phyloP scores from a whole-genome alignment of 352 stramenopile genomes.

The Albugo candida region DNA sequence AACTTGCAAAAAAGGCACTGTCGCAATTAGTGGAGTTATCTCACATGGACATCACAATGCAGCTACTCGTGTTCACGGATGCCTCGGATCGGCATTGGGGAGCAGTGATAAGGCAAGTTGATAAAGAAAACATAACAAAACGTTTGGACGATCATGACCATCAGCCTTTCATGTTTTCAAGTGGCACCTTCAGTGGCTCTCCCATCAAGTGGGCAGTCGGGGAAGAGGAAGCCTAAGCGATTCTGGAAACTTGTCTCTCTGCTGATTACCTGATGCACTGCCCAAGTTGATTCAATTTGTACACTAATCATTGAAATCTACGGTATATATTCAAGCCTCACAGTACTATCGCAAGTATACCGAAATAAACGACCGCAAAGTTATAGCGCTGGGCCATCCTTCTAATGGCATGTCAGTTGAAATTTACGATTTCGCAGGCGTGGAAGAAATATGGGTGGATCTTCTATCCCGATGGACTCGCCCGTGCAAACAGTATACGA shows the following conservation, averaged over 20 bases:
- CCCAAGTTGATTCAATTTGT: constrained; percentile 6
- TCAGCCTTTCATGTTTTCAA: constrained; percentile 10
- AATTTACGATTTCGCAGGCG: constrained; percentile 11
- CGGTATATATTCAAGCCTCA: constrained; percentile 13
- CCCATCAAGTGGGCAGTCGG: constrained; percentile 6
- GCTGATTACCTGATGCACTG: constrained; percentile 9
- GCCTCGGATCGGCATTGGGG: constrained; percentile 9
- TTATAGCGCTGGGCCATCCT: constrained; percentile 10
- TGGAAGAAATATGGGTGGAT: constrained; percentile 14
- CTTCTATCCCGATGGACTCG: constrained; percentile 14
- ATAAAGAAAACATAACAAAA: background rate
- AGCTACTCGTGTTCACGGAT: constrained; percentile 10
- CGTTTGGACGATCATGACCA: constrained; percentile 6
- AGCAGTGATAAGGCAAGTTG: constrained; percentile 6
- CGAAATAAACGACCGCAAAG: constrained; percentile 12
- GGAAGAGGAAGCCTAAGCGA: constrained; percentile 12
- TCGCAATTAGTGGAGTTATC: constrained; percentile 7
- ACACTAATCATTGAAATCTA: constrained; percentile 13
- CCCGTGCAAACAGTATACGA: too few species aligned
- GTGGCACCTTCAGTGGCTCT: constrained; percentile 6
- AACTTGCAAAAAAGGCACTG: constrained; percentile 5
- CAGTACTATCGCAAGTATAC: background rate
- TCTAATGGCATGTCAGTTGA: constrained; percentile 8
- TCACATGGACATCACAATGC: constrained; percentile 1
- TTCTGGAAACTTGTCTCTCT: constrained; percentile 10